phyloP scores from a whole-genome alignment of 345 rosid genomes.

The Eutrema heterophyllum region DNA sequence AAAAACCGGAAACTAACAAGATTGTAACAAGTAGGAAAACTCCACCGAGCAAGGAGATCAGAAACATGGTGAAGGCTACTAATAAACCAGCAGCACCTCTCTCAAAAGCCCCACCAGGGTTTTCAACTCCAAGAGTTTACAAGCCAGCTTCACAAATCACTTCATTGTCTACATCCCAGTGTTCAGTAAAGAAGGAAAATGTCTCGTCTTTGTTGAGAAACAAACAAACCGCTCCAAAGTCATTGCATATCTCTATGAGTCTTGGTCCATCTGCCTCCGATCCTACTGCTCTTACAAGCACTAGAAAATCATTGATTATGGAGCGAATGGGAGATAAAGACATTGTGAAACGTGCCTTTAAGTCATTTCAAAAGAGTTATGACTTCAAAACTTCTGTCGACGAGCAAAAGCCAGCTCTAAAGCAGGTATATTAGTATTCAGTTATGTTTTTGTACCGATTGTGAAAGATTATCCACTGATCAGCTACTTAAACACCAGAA shows the following conservation, averaged over 20 bases:
- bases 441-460: not conserved
- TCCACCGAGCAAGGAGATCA: constrained; percentile 31
- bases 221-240: constrained; percentile 64
- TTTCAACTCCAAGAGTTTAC: constrained; percentile 45
- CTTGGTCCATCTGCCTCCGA: constrained; percentile 42
- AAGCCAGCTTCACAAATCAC: constrained; percentile 41
- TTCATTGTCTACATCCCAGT: constrained; percentile 33
- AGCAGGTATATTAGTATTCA: constrained; percentile 41
- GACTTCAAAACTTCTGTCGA: constrained; percentile 39
- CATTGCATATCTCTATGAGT: constrained; percentile 68
- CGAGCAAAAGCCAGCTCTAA: constrained; percentile 39
- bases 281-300: constrained; percentile 33
- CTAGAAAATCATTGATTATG: constrained; percentile 70
- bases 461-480: not conserved
- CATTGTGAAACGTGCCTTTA: constrained; percentile 78
- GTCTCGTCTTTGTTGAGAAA: constrained; percentile 33
- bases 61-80: constrained; percentile 7
- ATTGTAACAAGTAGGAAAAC: constrained; percentile 27
- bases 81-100: constrained; percentile 37
- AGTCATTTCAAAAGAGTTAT: constrained; percentile 62
- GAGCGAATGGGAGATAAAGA: constrained; percentile 98
- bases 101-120: constrained; percentile 38
- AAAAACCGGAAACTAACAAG: constrained; percentile 14
- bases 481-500: not conserved
- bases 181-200: constrained; percentile 38